Evolutionary conservation across 345 rosid species (phyloP).

Genomic region (Raphanus raphanistrum): DNA sequence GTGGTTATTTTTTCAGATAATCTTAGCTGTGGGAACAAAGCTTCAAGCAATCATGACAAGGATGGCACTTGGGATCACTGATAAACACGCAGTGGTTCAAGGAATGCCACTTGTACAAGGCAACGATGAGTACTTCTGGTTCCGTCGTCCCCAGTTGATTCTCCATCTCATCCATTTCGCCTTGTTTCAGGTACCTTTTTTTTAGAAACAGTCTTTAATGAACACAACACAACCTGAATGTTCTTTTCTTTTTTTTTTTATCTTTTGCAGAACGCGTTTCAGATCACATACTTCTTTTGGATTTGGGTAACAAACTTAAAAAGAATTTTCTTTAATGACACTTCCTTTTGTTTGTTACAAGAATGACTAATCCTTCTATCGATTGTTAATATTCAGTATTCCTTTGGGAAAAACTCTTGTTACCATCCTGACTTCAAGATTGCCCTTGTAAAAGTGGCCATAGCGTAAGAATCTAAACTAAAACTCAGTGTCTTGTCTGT

Average conservation of each 20-base stretch:
- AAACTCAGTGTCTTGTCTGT: neutral
- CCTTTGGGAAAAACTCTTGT: slow-evolving; percentile 68
- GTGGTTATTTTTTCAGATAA: slow-evolving; percentile 50
- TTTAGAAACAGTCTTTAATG: neutral
- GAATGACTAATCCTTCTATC: slow-evolving; percentile 5
- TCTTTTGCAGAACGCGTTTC: slow-evolving; percentile 84
- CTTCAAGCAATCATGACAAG: slow-evolving; percentile 80
- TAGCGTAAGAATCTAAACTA: slow-evolving; percentile 59
- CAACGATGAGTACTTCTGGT: slow-evolving; percentile 91
- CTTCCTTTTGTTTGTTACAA: neutral
- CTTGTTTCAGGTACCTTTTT: slow-evolving; percentile 85
- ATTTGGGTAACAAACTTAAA: slow-evolving; percentile 64
- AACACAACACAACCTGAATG: slow-evolving; percentile 1
- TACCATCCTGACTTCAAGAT: slow-evolving; percentile 63
- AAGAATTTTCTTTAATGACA: neutral
- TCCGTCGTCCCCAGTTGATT: slow-evolving; percentile 66
- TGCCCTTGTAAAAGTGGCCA: slow-evolving; percentile 52
- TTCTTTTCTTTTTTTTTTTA: neutral
- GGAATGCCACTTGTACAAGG: slow-evolving; percentile 96
- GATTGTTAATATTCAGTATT: slow-evolving; percentile 52
- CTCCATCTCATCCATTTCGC: slow-evolving; percentile 91
- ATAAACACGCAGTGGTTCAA: slow-evolving; percentile 90
- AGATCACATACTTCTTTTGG: slow-evolving; percentile 95
- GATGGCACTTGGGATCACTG: slow-evolving; percentile 82
- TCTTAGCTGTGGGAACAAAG: slow-evolving; percentile 85